Evolutionary conservation across 202 grass and related monocot species (phyloP), one percentile per base, ranked within the genome.

Genomic region (Zizania palustris): DNA sequence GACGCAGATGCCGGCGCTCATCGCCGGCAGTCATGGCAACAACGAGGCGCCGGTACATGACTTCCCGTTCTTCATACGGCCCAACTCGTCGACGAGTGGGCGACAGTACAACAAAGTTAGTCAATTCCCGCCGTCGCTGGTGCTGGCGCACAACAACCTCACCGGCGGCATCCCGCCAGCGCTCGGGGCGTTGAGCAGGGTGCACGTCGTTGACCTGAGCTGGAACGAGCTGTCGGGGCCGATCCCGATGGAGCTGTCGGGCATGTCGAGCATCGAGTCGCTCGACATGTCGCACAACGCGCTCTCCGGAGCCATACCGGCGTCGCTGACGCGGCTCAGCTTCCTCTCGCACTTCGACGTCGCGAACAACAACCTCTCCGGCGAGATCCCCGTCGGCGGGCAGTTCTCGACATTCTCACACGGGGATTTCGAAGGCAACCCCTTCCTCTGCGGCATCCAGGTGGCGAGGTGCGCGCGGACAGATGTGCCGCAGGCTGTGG

Each of bases 41-140:
- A 40, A n/a, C 33, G 85, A 53, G 16, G 38, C 41, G 7, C 22
- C 21, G 16, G 72, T 70, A 22, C 67, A 82, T 35, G 76, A 84
- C 33, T 85, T 91, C 67, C 89, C 89, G 28, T 91, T 88, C 73
- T 91, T 81, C 65, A 82, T 89, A 21, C 83, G 79, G 2, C 67
- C 69, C 9, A 86, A 86, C 68, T 51, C 70, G 61, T 69, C 83
- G 55, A 14, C 35, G 16, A 77, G 19, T 7, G 87, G 83, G 14
- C 42, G 70, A 41, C 87, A 89, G 55, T 86, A 89, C 16, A 89
- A 89, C 58, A 83, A 86, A 63, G 73, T 89, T 36, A 69, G 19
- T 79, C 75, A 63, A 63, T 89, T 89, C 53, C 87, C 83, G 48
- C 83, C 87, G 43, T 86, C 87, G 5, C 45, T 89, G 45, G 73